Evolutionary conservation across 73 alveolate genomes (phyloP).

Genomic region (Paramecium sexaurelia): DNA sequence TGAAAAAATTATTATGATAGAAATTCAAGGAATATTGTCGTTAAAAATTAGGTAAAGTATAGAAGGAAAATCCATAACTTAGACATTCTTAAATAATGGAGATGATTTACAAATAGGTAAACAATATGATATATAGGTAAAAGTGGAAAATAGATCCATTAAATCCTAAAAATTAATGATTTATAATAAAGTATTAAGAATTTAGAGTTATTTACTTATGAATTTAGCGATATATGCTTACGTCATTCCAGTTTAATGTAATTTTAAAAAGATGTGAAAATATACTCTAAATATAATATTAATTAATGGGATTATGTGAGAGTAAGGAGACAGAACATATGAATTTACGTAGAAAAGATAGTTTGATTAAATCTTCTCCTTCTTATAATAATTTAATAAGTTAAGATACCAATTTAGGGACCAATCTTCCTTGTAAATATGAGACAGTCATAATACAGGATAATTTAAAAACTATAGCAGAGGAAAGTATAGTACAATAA

Average conservation of each 20-base stretch:
- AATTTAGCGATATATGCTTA: background rate
- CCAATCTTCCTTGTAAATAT: background rate
- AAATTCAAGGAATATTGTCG: conserved; percentile 20
- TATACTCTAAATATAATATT: background rate
- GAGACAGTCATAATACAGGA: background rate
- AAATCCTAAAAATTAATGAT: conserved; percentile 29
- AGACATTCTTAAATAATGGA: conserved; percentile 32
- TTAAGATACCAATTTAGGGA: background rate
- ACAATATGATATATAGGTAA: background rate
- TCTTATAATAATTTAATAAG: background rate
- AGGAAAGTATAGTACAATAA: background rate
- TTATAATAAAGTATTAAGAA: background rate
- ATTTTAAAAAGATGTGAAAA: background rate
- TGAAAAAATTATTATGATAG: background rate
- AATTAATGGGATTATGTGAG: conserved; percentile 26
- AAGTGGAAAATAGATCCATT: conserved; percentile 43
- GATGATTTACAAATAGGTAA: conserved; percentile 39
- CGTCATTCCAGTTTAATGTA: conserved; percentile 3
- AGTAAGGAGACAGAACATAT: background rate
- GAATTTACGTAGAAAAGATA: background rate
- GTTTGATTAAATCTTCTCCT: background rate
- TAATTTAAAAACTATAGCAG: conserved; percentile 12
- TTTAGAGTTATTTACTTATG: background rate
- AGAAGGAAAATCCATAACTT: conserved; percentile 21
- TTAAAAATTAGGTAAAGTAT: background rate